Conservation (phyloP, 208 protist genomes). For the Crithidia sp. region DNA sequence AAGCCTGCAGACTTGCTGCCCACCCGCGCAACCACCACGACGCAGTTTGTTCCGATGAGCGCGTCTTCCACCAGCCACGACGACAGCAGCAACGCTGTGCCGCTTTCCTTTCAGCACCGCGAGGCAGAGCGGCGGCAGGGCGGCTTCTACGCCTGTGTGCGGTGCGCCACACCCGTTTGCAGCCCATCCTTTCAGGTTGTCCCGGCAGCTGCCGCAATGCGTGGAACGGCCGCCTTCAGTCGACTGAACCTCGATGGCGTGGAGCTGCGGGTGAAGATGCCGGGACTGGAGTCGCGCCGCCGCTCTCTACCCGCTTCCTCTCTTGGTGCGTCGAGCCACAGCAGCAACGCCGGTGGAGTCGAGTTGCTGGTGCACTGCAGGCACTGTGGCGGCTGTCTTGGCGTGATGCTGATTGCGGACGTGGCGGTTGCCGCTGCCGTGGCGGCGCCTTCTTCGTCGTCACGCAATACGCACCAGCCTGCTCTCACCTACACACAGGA, state of each 20-base stretch:
- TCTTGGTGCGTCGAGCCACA: neutral
- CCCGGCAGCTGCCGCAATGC: constrained; percentile 20
- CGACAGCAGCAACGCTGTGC: neutral
- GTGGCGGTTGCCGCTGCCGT: neutral
- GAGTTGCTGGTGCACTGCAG: constrained; percentile 57
- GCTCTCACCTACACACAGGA: neutral
- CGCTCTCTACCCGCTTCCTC: too few relatives aligned
- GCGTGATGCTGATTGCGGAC: constrained; percentile 37
- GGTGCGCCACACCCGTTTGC: constrained; percentile 68
- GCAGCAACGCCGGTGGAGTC: neutral
- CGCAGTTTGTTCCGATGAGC: neutral
- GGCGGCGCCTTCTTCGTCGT: neutral
- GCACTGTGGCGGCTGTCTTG: constrained; percentile 74
- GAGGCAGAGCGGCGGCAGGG: constrained; percentile 34
- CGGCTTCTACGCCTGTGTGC: constrained; percentile 82
- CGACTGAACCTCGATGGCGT: constrained; percentile 41
- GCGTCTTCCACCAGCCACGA: too few relatives aligned
- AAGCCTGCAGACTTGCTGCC: constrained; percentile 25
- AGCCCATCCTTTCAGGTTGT: constrained; percentile 59
- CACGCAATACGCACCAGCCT: neutral
- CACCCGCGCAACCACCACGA: neutral
- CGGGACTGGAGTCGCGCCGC: neutral
- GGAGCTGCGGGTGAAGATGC: constrained; percentile 47
- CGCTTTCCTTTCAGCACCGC: constrained; percentile 29
- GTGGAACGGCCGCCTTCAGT: constrained; percentile 68